A percentile compares a stretch with the other conserved stretches of the same genome.
Conservation (phyloP, 345 rosid genomes). For the Diplotaxis tenuifolia region DNA sequence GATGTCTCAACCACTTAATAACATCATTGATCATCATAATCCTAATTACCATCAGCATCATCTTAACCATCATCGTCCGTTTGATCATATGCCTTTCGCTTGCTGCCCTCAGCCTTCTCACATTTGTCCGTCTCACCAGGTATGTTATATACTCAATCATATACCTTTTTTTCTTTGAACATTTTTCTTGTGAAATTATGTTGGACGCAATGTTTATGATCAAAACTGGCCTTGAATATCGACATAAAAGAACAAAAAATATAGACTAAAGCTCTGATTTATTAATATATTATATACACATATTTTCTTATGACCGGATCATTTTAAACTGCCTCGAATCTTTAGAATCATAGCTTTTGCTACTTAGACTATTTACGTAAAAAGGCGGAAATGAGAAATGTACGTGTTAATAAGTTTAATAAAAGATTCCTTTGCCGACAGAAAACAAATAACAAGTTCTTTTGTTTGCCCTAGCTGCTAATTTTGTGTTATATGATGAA, state of each 20-base stretch:
- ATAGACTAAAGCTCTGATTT: no score
- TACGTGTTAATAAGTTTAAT: no score
- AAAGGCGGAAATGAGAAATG: not conserved
- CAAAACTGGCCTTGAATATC: not conserved
- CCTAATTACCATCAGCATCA: slow-evolving; percentile 33
- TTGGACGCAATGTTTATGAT: not conserved
- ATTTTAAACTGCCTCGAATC: not conserved
- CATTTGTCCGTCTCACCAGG: slow-evolving; percentile 44
- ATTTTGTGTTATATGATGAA: not conserved
- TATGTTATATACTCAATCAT: not conserved
- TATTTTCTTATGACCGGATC: not conserved
- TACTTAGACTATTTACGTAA: no score
- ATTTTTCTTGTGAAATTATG: not conserved
- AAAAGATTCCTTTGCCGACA: no score
- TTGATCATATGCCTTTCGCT: slow-evolving; percentile 40
- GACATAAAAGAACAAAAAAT: not conserved
- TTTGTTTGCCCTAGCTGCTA: not conserved
- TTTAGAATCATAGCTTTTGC: not conserved
- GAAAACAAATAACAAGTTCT: not conserved
- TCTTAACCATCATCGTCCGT: slow-evolving; percentile 30
- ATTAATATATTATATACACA: no score
- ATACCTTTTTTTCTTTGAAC: not conserved
- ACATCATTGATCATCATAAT: slow-evolving; percentile 32
- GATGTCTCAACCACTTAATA: slow-evolving; percentile 24
- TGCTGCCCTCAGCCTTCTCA: slow-evolving; percentile 34